A percentile compares a stretch with the other conserved stretches of the same genome.
These are phyloP conservation scores for Nakazawaea peltata DNA, from an alignment of 805 yeast species.

Conservation along the genomic window DNA sequence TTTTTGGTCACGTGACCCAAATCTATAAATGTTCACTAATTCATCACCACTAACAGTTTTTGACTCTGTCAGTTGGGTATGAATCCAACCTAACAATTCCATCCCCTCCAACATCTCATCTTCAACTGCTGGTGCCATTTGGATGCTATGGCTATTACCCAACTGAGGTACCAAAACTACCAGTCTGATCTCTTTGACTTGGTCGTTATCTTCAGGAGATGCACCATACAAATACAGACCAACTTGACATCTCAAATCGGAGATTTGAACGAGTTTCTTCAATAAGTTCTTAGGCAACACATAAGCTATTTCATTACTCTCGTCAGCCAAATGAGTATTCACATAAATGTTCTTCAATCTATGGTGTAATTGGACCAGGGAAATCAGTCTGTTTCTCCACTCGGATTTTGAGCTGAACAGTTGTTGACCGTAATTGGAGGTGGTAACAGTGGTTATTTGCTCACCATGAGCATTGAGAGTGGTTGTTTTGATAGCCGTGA, in stretches of 20 bases:
- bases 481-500: slow-evolving; percentile 72
- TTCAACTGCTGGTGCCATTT: slow-evolving; percentile 39
- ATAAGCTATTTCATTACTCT: slow-evolving; percentile 55
- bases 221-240: slow-evolving; percentile 76
- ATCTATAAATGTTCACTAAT: slow-evolving; percentile 47
- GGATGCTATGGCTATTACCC: slow-evolving; percentile 61
- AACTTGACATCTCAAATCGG: slow-evolving; percentile 76
- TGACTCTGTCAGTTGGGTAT: slow-evolving; percentile 67
- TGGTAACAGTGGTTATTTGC: slow-evolving; percentile 88
- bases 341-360: slow-evolving; percentile 72
- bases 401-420: slow-evolving; percentile 77
- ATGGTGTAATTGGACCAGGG: slow-evolving; percentile 62
- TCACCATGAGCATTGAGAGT: slow-evolving; percentile 94
- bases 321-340: slow-evolving; percentile 40
- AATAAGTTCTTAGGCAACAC: slow-evolving; percentile 79
- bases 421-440: slow-evolving; percentile 81
- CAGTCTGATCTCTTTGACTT: slow-evolving; percentile 69
- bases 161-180: slow-evolving; percentile 84
- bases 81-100: slow-evolving; percentile 91
- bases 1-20: slow-evolving; percentile 22
- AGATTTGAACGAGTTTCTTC: slow-evolving; percentile 65
- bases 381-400: slow-evolving; percentile 85
- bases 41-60: slow-evolving; percentile 63
- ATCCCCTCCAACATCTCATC: slow-evolving; percentile 37
- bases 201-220: slow-evolving; percentile 64